A percentile compares a stretch with the other conserved stretches of the same genome.
Evolutionary conservation across 495 filamentous ascomycete species (phyloP).

Genomic region (Penicillium daleae): DNA sequence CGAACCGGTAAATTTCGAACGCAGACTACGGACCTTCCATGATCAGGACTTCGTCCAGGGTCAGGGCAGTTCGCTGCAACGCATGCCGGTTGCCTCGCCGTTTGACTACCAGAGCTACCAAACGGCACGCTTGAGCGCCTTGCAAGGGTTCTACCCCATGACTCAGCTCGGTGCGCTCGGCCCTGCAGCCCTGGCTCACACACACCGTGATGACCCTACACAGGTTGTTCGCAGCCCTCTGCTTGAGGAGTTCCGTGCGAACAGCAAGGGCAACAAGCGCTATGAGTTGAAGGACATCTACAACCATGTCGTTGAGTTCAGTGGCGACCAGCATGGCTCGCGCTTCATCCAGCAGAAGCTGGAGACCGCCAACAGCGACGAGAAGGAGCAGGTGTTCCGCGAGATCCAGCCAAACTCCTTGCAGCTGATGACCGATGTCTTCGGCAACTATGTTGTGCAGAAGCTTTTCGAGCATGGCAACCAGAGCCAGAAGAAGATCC

Average conservation of each 20-base stretch:
- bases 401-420: conserved; percentile 83
- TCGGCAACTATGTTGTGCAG: conserved; percentile 98
- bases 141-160: conserved; percentile 41
- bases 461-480: conserved; percentile 98
- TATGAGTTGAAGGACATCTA: conserved; percentile 94
- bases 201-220: conserved; percentile 65
- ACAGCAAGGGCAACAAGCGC: conserved; percentile 74
- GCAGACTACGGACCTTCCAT: conserved; percentile 52
- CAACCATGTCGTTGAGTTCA: conserved; percentile 88
- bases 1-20: conserved; percentile 49
- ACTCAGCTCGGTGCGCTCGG: conserved; percentile 28
- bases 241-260: conserved; percentile 78
- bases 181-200: conserved; percentile 46
- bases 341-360: conserved; percentile 96
- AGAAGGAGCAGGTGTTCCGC: conserved; percentile 90
- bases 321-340: conserved; percentile 93
- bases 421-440: conserved; percentile 94
- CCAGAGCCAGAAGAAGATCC: conserved; percentile 84
- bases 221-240: conserved; percentile 70
- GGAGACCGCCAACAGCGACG: conserved; percentile 92
- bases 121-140: conserved; percentile 39
- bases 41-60: conserved; percentile 50
- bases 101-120: conserved; percentile 48
- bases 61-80: conserved; percentile 40
- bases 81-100: conserved; percentile 42